Base-by-base conservation (phyloP, 495 filamentous ascomycete genomes). In the Talaromyces wortmannii region DNA sequence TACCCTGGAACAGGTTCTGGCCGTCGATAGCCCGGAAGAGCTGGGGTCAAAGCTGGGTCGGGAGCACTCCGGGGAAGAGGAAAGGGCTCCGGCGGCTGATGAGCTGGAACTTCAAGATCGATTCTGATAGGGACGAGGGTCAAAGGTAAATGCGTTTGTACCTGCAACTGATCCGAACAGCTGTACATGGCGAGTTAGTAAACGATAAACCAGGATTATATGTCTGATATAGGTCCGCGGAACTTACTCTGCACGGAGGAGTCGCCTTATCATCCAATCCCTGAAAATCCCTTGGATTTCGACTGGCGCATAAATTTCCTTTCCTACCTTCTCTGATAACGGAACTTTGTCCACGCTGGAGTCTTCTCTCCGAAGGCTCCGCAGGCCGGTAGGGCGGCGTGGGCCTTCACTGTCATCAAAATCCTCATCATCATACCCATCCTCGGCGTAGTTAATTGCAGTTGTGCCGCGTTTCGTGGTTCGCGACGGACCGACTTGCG, bases 391-490 rank as follows among this genome's bases (percentile, higher is more conserved):
- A 50, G 86, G 90, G 47, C 89, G 83, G 53, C 90, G 83, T 44
- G 85, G 84, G 32, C 77, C 82, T 63, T 91, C 89, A 45, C 83
- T 89, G 45, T 96, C 92, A 40, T 96, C 91, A 57, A 96, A 92
- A 61, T 96, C 91, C 50, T 94, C 87, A 68, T 98, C 91, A 53
- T 97, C 94, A 61, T 81, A 95, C 15, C 89, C 92, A 63, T 97
- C 91, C 67, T 99, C 94, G 31, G 94, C 92, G 63, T 99, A 99
- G 68, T 96, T 97, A 64, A 97, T 92, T 45, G 91, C 89, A 42
- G 89, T 90, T 3, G 94, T 97, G 40, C 94, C 95, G 66, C 94
- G 88, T 73, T 99, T 99, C 16, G 94, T 97, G 16, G 91, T 96
- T 63, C 92, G 83, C 56, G 89, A 79, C 16, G 83, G 75, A 29